Base-by-base conservation (phyloP, 1,139 yeast species). In the Hansenula lynferdii region DNA sequence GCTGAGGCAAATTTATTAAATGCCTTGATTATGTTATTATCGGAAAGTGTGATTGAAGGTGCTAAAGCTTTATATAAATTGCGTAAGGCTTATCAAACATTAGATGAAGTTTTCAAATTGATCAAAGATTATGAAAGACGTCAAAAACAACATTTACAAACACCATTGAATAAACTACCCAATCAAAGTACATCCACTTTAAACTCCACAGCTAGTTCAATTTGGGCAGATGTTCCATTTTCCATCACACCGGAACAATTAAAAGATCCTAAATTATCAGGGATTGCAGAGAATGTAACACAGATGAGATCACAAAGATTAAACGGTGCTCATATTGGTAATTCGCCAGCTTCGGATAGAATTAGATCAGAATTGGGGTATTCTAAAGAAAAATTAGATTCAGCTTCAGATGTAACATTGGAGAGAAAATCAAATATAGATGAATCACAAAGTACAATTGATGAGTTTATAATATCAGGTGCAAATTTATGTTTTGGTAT, bases 401-500 rank as follows among this genome's bases (percentile, higher is more conserved):
- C 29, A 8, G 20, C 35, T 24, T 12, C 34, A 4, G 25, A 21
- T 15, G 14, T 14, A n/a, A n/a, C n/a, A n/a, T n/a, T n/a, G n/a
- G n/a, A n/a, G n/a, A n/a, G 9, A 30, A 14, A 20, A 47, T 40
- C 12, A 43, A 30, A n/a, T 24, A 35, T 38, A 25, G 36, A 42
- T n/a, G 50, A 45, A 4, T 61, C 61, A 15, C 65, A 67, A 41
- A 74, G 86, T 1, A 83, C 92, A 0, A 70, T 82, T 41, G 97
- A 90, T 54, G 97, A 90, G 60, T 90, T 86, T 56, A 86, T 90
- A 44, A 85, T 83, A 50, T 85, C 96, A 0, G 97, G 97, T 20
- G 95, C 89, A 10, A 89, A 87, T 53, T 69, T 89, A 37, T 87
- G 97, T 61, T 87, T 86, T 62, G 97, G 98, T 18, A 81, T 92